A percentile compares a stretch with the other conserved stretches of the same genome.
Conservation (phyloP, 1,284 basidiomycete species). For the Apiotrichum montevideense region DNA sequence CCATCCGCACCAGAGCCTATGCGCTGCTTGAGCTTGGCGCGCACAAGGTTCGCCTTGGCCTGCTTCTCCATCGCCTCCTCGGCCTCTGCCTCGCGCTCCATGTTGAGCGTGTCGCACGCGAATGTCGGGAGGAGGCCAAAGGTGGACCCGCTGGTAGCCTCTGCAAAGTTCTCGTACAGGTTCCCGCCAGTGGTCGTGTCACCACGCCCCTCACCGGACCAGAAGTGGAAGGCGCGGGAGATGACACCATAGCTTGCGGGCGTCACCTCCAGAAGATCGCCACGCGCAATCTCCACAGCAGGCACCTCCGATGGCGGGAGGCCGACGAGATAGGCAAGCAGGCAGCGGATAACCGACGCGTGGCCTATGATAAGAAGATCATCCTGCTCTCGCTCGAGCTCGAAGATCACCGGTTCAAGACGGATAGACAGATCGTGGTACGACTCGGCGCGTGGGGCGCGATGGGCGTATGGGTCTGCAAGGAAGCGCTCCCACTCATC, state of each 20-base stretch:
- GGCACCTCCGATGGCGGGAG: slow-evolving; percentile 95
- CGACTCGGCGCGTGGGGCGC: slow-evolving; percentile 85
- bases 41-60: slow-evolving; percentile 22
- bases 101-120: slow-evolving; percentile 37
- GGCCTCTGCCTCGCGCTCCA: slow-evolving; percentile 41
- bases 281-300: slow-evolving; percentile 87
- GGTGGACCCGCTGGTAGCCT: slow-evolving; percentile 36
- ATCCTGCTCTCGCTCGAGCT: slow-evolving; percentile 71
- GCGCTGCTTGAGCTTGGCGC: slow-evolving; percentile 16
- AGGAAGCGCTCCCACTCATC: slow-evolving; percentile 90
- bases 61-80: slow-evolving; percentile 41
- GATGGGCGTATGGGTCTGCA: slow-evolving; percentile 87
- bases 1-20: slow-evolving; percentile 22
- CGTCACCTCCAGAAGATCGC: slow-evolving; percentile 81
- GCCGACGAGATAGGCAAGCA: slow-evolving; percentile 85
- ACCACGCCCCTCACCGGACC: slow-evolving; percentile 52
- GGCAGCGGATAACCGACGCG: slow-evolving; percentile 94
- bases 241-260: slow-evolving; percentile 86
- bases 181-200: slow-evolving; percentile 39
- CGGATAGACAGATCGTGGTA: slow-evolving; percentile 81
- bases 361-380: slow-evolving; percentile 75
- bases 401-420: slow-evolving; percentile 74
- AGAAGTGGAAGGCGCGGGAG: slow-evolving; percentile 83
- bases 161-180: slow-evolving; percentile 49
- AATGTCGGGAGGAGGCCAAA: slow-evolving; percentile 36